Conservation (phyloP, 2,329 filamentous ascomycete species). For the Pseudogymnoascus sp. region DNA sequence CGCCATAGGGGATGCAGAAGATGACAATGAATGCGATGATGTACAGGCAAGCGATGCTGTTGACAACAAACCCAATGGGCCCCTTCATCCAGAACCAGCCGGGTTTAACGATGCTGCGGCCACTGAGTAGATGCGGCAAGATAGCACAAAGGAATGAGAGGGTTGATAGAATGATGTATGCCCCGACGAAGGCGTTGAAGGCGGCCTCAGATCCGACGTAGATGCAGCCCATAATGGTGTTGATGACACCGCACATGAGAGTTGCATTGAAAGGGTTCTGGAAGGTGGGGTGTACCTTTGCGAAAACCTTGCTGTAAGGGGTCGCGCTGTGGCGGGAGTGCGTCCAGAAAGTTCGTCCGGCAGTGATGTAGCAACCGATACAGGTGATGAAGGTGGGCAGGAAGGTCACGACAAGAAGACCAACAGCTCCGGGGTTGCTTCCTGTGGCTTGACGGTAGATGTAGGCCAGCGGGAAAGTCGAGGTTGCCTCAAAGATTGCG, state of each 20-base stretch:
- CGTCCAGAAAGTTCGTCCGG: conserved; percentile 54
- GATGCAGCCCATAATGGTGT: conserved; percentile 52
- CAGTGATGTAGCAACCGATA: conserved; percentile 50
- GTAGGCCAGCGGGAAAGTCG: conserved; percentile 53
- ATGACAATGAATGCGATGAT: conserved; percentile 54
- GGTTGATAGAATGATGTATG: conserved; percentile 45
- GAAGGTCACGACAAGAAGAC: conserved; percentile 45
- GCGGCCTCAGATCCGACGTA: conserved; percentile 58
- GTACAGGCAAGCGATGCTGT: conserved; percentile 45
- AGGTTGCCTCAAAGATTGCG: conserved; percentile 41
- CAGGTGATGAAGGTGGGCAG: conserved; percentile 43
- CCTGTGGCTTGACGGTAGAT: conserved; percentile 55
- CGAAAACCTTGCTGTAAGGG: conserved; percentile 41
- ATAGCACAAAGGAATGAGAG: conserved; percentile 57
- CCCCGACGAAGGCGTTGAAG: conserved; percentile 58
- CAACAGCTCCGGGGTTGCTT: conserved; percentile 41
- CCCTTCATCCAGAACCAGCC: conserved; percentile 52
- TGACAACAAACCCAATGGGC: conserved; percentile 41
- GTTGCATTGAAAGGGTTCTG: conserved; percentile 49
- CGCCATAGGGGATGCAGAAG: conserved; percentile 48
- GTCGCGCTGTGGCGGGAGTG: conserved; percentile 51
- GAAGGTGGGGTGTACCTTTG: conserved; percentile 37
- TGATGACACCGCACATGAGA: conserved; percentile 39
- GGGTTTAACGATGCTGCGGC: conserved; percentile 37
- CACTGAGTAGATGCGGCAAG: conserved; percentile 44